Base-by-base conservation (phyloP, 108 stramenopile species). In the Cyclotella baltica region DNA sequence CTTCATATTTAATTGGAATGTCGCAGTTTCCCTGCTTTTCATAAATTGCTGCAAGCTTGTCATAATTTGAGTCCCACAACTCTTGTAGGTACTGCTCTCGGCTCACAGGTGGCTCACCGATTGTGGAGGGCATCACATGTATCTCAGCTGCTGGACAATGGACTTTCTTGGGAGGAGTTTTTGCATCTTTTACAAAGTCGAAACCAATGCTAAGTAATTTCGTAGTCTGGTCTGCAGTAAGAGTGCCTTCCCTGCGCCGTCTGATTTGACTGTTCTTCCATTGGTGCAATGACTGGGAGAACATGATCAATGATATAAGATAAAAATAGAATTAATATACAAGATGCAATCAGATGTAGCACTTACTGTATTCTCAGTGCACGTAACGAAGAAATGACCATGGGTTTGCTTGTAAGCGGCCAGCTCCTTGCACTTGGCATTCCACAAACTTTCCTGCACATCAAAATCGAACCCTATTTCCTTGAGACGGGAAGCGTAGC, bases 1-100 rank as follows among this genome's bases (percentile, higher is more conserved):
- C 69, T 0, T 61, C 62, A 58, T 78, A 70, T 0, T 36, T 62
- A 6, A 78, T 9, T n/a, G 77, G 69, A 23, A 78, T 47, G 48
- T 78, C 43, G 22, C 69, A 63, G 55, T 37, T 31, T 18, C 77
- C 77, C 22, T 38, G 30, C 30, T 78, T 27, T 18, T 70, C 61
- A 0, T 63, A 43, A 30, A 58, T 50, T 20, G 57, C 50, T 28
- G 15, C 36, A 27, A 70, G 29, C 38, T 78, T 38, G 22, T 62
- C 48, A 37, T 55, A 70, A 18, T 63, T 51, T 6, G 52, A 19
- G 18, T 52, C 61, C 77, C 77, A 78, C 13, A 63, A 22, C 1
- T 61, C 33, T 8, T 78, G 50, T 1, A 72, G 59, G 33, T 61
- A 72, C 18, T 28, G 20, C 1, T 72, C 71, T 0, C 71, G 37